Base-by-base conservation (phyloP, 208 protist genomes). In the Acanthamoeba triangularis region DNA sequence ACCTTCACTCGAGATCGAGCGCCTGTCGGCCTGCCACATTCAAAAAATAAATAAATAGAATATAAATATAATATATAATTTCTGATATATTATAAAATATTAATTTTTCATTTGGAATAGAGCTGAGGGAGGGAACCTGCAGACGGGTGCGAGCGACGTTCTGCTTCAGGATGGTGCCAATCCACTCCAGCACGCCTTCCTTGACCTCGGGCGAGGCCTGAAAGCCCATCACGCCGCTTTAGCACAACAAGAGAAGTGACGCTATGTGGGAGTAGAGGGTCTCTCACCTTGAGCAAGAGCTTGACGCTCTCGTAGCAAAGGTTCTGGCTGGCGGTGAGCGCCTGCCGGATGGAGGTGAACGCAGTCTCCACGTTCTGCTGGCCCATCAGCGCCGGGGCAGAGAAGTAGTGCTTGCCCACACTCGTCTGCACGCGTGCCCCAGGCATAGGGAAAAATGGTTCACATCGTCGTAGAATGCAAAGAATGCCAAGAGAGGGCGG, bases 361-460 rank as follows among this genome's bases (percentile, higher is more conserved):
- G 90, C 90, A 3, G 47, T 94, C 1, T 94, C 69, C 7, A 94
- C 65, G 69, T 94, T 94, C 20, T 61, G 69, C 90, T 80, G 90
- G 7, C 49, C n/a, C 67, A 94, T 25, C 49, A 49, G 8, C 52
- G 90, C 92, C 3, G 90, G 90, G 3, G 90, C 90, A 7, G 90
- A 94, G 56, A 94, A 94, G 69, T 94, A 94, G 90, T 94, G 90
- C 13, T 61, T 44, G n/a, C 67, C 90, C 41, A 94, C 90, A 41
- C 61, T 84, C 72, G 69, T 94, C 90, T 94, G 41, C 30, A 59
- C 10, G 30, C 78, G 30, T 25, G 78, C 35, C 11, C 11, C 6
- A 30, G 63, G 28, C 6, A 7, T 30, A 23, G 28, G 6, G 63
- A 69, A 69, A 28, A 10, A 10, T 69, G 25, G 63, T 10, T 28